These are phyloP conservation scores for Aspergillus aculeatinus DNA, from an alignment of 2,329 filamentous ascomycete species.

Conservation along the genomic window DNA sequence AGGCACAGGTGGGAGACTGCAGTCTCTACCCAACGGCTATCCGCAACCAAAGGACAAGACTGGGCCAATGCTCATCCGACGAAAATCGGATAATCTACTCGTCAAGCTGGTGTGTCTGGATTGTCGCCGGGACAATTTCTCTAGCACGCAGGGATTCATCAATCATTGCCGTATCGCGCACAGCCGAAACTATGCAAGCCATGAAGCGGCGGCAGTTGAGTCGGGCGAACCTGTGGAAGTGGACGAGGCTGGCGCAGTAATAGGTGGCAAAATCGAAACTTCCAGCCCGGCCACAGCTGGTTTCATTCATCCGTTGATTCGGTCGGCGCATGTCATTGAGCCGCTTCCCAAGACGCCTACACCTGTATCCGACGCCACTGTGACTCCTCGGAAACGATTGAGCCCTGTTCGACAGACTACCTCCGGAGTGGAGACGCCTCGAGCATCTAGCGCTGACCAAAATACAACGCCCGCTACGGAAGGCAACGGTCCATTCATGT, in stretches of 20 bases:
- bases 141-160: slow-evolving; percentile 97
- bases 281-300: slow-evolving; percentile 39
- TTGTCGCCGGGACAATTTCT: slow-evolving; percentile 87
- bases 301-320: slow-evolving; percentile 63
- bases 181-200: slow-evolving; percentile 88
- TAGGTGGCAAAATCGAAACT: slow-evolving; percentile 40
- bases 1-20: slow-evolving; percentile 62
- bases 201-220: slow-evolving; percentile 86
- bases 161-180: slow-evolving; percentile 98
- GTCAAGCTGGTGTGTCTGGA: slow-evolving; percentile 90
- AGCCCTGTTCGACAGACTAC: slow-evolving; percentile 12
- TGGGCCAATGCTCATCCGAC: slow-evolving; percentile 79
- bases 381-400: slow-evolving; percentile 24
- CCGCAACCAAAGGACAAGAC: slow-evolving; percentile 75
- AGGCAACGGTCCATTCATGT: slow-evolving; percentile 46
- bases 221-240: slow-evolving; percentile 80
- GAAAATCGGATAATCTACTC: slow-evolving; percentile 74
- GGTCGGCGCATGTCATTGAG: slow-evolving; percentile 49
- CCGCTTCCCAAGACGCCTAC: slow-evolving; percentile 19
- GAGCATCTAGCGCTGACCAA: slow-evolving; percentile 6
- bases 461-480: slow-evolving; percentile 18
- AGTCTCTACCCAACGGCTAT: slow-evolving; percentile 69
- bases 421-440: slow-evolving; percentile 28
- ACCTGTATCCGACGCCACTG: slow-evolving; percentile 15
- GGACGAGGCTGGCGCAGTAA: slow-evolving; percentile 55